phyloP scores from a whole-genome alignment of 768 basidiomycete species.

The Mycena latifolia region DNA sequence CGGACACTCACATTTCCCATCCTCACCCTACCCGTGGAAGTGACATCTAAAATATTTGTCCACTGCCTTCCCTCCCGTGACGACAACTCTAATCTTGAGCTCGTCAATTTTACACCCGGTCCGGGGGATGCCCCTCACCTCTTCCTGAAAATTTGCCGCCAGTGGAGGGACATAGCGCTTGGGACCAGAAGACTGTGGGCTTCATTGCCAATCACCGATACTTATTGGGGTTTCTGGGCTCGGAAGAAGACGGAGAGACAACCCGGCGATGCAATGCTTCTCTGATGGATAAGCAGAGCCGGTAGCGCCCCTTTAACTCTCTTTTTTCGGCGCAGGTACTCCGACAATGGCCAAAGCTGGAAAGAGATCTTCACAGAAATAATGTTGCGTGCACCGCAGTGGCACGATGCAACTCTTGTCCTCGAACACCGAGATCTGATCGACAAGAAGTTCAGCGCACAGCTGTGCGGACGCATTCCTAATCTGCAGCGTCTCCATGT shows the following conservation, averaged over 20 bases:
- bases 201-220: background rate
- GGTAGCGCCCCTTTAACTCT: background rate
- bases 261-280: background rate
- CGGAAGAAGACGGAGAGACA: background rate
- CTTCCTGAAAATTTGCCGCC: background rate
- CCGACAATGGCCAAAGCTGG: background rate
- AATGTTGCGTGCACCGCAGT: background rate
- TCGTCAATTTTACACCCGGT: background rate
- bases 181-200: constrained; percentile 3
- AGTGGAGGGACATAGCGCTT: constrained; percentile 5
- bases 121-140: background rate
- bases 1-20: background rate
- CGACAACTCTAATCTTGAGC: background rate
- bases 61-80: background rate
- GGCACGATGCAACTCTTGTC: background rate
- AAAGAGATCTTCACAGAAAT: background rate
- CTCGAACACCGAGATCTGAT: background rate
- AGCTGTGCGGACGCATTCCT: background rate
- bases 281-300: background rate
- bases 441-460: background rate
- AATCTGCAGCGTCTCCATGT: background rate
- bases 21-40: constrained; percentile 2
- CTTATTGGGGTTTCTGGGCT: too few relatives aligned
- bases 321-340: background rate
- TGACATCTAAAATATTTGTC: constrained; percentile 1